Evolutionary conservation across 129 eudicot species (phyloP).

Genomic region (Artemisia annua): DNA sequence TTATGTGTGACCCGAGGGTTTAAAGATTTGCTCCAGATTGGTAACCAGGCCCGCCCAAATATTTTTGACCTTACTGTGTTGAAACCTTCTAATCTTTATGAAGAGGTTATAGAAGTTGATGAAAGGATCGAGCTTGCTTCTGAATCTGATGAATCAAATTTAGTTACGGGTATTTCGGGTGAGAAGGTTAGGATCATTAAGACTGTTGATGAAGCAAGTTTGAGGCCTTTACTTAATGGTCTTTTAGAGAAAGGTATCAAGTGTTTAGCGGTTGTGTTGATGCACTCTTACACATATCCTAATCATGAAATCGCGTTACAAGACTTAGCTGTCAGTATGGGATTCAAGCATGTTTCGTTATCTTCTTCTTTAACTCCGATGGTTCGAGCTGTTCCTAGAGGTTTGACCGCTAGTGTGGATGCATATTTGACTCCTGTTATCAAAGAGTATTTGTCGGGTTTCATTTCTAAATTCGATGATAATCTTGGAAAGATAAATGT

Average conservation of each 20-base stretch:
- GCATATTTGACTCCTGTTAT: slow-evolving; percentile 94
- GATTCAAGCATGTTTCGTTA: slow-evolving; percentile 85
- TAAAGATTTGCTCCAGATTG: slow-evolving; percentile 80
- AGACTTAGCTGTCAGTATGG: slow-evolving; percentile 65
- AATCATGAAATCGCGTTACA: slow-evolving; percentile 64
- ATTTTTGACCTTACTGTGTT: slow-evolving; percentile 91
- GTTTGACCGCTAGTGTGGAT: slow-evolving; percentile 95
- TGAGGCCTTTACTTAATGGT: slow-evolving; percentile 67
- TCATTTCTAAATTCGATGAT: slow-evolving; percentile 87
- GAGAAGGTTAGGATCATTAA: slow-evolving; percentile 71
- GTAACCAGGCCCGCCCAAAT: slow-evolving; percentile 94
- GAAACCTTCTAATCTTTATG: slow-evolving; percentile 86
- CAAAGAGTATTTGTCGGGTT: slow-evolving; percentile 82
- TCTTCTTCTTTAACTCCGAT: slow-evolving; percentile 95
- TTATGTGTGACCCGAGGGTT: slow-evolving; percentile 87
- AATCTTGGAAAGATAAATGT: slow-evolving; percentile 71
- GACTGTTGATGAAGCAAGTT: slow-evolving; percentile 54
- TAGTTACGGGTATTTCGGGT: slow-evolving; percentile 83
- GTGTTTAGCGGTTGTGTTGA: slow-evolving; percentile 84
- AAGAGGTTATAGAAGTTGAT: slow-evolving; percentile 88
- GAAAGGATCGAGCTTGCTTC: slow-evolving; percentile 83
- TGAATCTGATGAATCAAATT: slow-evolving; percentile 29
- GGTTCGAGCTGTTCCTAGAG: slow-evolving; percentile 99
- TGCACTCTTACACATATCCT: slow-evolving; percentile 95
- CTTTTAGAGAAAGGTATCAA: slow-evolving; percentile 67